Evolutionary conservation across 371 early-diverging fungal genomes (phyloP).

Genomic region (Lichtheimia ramosa): DNA sequence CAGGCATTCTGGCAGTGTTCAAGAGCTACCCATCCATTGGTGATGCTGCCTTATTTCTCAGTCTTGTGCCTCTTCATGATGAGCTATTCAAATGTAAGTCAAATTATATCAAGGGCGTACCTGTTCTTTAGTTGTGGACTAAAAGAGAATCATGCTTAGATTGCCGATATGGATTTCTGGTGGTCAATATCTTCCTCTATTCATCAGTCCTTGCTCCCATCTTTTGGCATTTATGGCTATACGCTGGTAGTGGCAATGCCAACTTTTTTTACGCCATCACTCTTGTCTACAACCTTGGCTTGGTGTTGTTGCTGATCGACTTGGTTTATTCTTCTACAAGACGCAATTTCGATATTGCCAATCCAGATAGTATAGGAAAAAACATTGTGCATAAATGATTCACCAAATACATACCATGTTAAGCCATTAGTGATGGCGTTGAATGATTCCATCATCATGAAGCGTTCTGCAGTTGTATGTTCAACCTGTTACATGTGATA

Average conservation of each 20-base stretch:
- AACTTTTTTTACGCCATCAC: slow-evolving; percentile 97
- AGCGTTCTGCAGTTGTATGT: no score
- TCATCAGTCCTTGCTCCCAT: slow-evolving; percentile 82
- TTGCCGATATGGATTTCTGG: slow-evolving; percentile 68
- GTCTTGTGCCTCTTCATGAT: slow-evolving; percentile 74
- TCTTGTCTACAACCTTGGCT: slow-evolving; percentile 84
- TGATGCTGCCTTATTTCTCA: slow-evolving; percentile 81
- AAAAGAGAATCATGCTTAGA: slow-evolving; percentile 30
- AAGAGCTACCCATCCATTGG: slow-evolving; percentile 91
- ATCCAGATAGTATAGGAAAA: slow-evolving; percentile 62
- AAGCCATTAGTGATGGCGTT: neutral
- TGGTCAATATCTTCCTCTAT: slow-evolving; percentile 67
- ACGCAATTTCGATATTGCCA: slow-evolving; percentile 74
- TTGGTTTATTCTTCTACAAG: slow-evolving; percentile 69
- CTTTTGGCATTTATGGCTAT: slow-evolving; percentile 94
- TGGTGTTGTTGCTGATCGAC: slow-evolving; percentile 81
- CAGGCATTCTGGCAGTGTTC: slow-evolving; percentile 79
- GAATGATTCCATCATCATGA: no score
- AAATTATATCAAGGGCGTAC: neutral
- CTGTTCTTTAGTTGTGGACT: neutral
- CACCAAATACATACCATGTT: neutral
- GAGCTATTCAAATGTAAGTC: slow-evolving; percentile 86
- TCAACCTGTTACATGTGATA: no score
- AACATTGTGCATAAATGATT: slow-evolving; percentile 58
- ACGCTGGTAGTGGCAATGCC: slow-evolving; percentile 93